Percentiles rank a stretch among this genome's conserved stretches.
Conservation (phyloP, 2,329 filamentous ascomycete species). For the Cytospora paraplurivora region DNA sequence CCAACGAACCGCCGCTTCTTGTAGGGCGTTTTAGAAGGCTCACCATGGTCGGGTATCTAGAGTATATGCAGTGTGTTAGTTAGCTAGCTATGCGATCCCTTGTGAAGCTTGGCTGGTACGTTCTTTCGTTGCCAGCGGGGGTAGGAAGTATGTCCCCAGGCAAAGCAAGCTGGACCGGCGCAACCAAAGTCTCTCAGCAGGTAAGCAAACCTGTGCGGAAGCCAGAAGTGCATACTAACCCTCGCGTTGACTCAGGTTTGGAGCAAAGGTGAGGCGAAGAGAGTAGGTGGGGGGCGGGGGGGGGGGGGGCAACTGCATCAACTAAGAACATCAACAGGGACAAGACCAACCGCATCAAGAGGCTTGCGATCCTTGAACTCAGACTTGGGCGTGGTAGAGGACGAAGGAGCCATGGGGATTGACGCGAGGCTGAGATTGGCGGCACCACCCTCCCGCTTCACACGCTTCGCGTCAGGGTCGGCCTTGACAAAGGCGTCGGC, state of each 20-base stretch:
- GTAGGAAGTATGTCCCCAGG: no score
- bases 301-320: neutral
- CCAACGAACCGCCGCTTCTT: slow-evolving; percentile 10
- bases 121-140: no score
- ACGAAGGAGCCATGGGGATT: slow-evolving; percentile 11
- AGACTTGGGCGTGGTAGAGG: neutral
- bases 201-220: no score
- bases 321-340: neutral
- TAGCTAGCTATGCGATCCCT: neutral
- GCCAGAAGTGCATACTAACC: no score
- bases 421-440: slow-evolving; percentile 10
- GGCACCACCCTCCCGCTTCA: slow-evolving; percentile 19
- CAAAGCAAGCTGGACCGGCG: neutral
- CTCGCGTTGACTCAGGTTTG: neutral
- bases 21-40: neutral
- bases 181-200: neutral
- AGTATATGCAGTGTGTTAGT: neutral
- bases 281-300: neutral
- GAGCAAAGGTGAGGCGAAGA: neutral
- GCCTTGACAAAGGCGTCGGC: slow-evolving; percentile 16
- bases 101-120: no score
- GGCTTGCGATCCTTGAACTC: slow-evolving; percentile 12
- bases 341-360: neutral
- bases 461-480: slow-evolving; percentile 15
- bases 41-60: neutral